Evolutionary conservation across 1,139 yeast species (phyloP), one percentile per base, ranked within the genome.

Genomic region (Petasospora fabianii): DNA sequence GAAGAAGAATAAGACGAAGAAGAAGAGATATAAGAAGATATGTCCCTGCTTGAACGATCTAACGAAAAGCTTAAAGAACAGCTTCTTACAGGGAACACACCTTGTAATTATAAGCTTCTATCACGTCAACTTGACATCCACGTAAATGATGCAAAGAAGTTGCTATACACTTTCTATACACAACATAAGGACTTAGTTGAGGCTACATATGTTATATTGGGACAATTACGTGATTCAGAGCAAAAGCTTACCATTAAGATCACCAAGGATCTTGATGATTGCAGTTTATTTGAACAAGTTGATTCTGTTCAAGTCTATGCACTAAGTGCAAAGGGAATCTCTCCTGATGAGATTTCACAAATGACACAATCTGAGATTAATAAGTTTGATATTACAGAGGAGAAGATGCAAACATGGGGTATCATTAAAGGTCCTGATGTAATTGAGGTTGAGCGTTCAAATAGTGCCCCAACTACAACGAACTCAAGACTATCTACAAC

Each of bases 321-420:
- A 2, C 33, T 59, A n/a, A 40, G 53, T 18, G 44, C 52, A 1
- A 39, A 40, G 31, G 44, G 44, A 16, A 35, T 48, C 27, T 44
- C 43, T 6, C 26, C 50, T 3, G 40, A 46, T 27, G 56, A 55
- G 32, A 43, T 54, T 12, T 37, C 53, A 2, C 44, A 43, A 5
- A 45, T 49, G 12, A 36, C 41, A 2, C 46, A 47, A 17, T 24
- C 42, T 4, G 50, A 46, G 9, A 3, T 56, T 2, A 41, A 37
- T 6, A 21, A 37, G 18, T 43, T 40, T 27, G 36, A 37, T 3
- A 26, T 44, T 3, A 43, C 50, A 11, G 46, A 43, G 9, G 50
- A 46, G 2, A 50, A 48, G 17, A 30, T 54, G 36, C 31, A 28
- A 4, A 49, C 18, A 24, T 58, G 61, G 63, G 64, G 64, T 4